Base-by-base conservation (phyloP, 1,139 yeast genomes). In the Scheffersomyces quercinus region DNA sequence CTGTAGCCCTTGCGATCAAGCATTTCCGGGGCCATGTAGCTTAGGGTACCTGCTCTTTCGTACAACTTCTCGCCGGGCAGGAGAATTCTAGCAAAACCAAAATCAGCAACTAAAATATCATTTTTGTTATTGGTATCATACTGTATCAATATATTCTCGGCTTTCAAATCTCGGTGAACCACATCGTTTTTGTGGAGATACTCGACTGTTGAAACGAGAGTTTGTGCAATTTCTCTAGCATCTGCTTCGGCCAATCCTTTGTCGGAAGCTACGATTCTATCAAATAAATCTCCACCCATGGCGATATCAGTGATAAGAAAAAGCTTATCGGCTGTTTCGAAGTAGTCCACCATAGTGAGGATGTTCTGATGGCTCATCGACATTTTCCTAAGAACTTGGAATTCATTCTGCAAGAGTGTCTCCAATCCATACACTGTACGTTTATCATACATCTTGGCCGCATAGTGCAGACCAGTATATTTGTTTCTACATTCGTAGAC, bases 11-110 rank as follows among this genome's bases (percentile, higher is more conserved):
- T 68, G 16, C 69, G 61, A 44, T 77, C 70, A 29, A 71, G 50
- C 49, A 83, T 78, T 56, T 85, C 90, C 0, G 90, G 90, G 0
- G 90, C 85, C 79, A 86, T 80, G 60, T 86, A 86, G 28, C 89
- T 83, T 11, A 86, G 75, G 0, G 95, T 86, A 0, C 95, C 93
- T 32, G 82, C 75, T 8, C 60, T 51, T 13, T 68, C 70, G 34
- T 50, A 47, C 4, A 68, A 49, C 35, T 47, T 54, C 24, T 60
- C 68, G 2, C 70, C 65, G 2, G 70, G 40, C 2, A 44, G 34
- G 28, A 70, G 47, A 8, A 62, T 52, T 38, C 62, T 67, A 7
- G 87, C 81, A 30, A 84, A 66, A 2, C 95, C 93, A 62, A 85
- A 86, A 62, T 86, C 95, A 3, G 88, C 91, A 41, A 86, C 68